These are phyloP conservation scores for Blastomyces silverae DNA, from an alignment of 2,329 filamentous ascomycete genomes.

Conservation along the genomic window DNA sequence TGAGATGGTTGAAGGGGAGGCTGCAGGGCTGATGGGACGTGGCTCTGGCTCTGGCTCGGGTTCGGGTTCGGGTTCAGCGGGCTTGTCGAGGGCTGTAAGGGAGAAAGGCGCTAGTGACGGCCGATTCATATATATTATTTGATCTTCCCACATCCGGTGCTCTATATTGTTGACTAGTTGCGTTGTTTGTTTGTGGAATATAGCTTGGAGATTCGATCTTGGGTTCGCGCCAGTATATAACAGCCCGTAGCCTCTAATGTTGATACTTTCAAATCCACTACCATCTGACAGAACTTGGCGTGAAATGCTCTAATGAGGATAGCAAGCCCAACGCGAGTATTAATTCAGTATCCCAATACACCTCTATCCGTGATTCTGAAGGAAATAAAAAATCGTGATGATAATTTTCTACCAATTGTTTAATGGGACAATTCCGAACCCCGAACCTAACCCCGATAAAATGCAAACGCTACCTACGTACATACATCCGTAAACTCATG, in stretches of 20 bases:
- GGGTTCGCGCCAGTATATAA: not conserved
- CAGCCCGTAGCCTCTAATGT: not conserved
- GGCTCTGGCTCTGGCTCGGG: slow-evolving; percentile 7
- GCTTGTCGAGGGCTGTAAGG: not conserved
- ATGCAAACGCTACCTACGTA: not conserved
- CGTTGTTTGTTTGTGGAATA: not conserved
- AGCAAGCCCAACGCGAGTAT: not conserved
- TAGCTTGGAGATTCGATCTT: not conserved
- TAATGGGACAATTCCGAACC: not conserved
- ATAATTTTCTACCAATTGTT: slow-evolving; percentile 1
- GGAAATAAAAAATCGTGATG: not conserved
- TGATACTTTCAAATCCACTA: not conserved
- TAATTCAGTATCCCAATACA: not conserved
- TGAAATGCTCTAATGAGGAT: not conserved
- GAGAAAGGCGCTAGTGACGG: slow-evolving; percentile 12
- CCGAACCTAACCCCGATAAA: not conserved
- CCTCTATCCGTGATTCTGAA: not conserved
- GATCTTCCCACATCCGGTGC: not conserved
- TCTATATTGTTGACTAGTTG: no score
- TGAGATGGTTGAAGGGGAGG: slow-evolving; percentile 18
- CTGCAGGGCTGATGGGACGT: slow-evolving; percentile 19
- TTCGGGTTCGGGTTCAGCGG: not conserved
- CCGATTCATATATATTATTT: slow-evolving; percentile 21
- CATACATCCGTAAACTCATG: not conserved
- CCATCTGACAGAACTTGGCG: not conserved